Conservation (phyloP, 768 basidiomycete genomes). For the Hygrocybe coccinea region DNA sequence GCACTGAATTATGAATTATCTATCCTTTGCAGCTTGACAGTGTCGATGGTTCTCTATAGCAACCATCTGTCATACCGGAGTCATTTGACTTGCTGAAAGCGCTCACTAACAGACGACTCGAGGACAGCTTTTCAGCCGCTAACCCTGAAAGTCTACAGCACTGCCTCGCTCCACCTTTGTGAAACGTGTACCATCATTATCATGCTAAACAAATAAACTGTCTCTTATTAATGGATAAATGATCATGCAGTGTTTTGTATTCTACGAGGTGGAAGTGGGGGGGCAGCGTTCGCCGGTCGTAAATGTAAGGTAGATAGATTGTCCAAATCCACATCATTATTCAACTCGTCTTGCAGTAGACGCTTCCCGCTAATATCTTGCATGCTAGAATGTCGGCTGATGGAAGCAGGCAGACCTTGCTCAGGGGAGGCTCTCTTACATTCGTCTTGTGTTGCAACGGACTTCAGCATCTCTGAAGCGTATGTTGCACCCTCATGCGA, state of each 20-base stretch:
- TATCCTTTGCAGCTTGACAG: too few relatives aligned
- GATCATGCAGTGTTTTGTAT: conserved; percentile 4
- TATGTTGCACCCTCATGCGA: conserved; percentile 11
- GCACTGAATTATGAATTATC: too few relatives aligned
- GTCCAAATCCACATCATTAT: neutral
- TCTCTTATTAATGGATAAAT: neutral
- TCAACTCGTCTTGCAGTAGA: too few relatives aligned
- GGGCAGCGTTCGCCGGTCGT: conserved; percentile 16
- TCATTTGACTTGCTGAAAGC: too few relatives aligned
- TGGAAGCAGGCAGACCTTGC: too few relatives aligned
- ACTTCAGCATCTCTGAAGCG: conserved; percentile 54
- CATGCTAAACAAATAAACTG: neutral
- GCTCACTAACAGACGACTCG: too few relatives aligned
- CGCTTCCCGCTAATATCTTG: neutral
- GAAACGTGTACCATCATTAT: too few relatives aligned
- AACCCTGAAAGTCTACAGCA: too few relatives aligned
- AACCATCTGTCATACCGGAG: too few relatives aligned
- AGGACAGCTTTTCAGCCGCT: too few relatives aligned
- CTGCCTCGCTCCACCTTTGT: neutral
- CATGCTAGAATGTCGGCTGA: conserved; percentile 7
- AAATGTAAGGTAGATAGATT: neutral
- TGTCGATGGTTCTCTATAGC: too few relatives aligned
- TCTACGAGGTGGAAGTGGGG: conserved; percentile 35
- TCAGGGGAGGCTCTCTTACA: conserved; percentile 24
- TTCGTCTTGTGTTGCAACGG: conserved; percentile 48